Conservation (phyloP, 768 basidiomycete genomes). For the Xerocomellus intermedius region DNA sequence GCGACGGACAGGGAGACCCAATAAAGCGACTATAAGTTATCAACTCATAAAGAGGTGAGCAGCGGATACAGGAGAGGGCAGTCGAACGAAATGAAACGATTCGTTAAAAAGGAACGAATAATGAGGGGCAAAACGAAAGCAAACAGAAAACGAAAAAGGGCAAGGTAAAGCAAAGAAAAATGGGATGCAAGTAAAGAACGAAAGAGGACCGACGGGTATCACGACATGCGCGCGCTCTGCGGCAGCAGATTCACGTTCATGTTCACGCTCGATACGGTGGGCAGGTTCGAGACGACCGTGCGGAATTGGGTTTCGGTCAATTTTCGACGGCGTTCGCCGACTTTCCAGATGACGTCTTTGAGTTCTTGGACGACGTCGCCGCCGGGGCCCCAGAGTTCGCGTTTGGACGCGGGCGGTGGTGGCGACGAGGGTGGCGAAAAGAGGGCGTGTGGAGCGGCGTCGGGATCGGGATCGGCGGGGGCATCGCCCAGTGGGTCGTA, state of each 20-base stretch:
- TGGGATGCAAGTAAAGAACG: too few species aligned
- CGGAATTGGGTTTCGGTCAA: conserved; percentile 34
- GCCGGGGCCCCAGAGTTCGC: conserved; percentile 66
- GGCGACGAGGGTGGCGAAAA: neutral
- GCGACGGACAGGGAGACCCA: neutral
- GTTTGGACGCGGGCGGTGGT: conserved; percentile 8
- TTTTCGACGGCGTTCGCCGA: conserved; percentile 64
- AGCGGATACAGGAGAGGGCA: neutral
- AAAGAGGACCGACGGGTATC: neutral
- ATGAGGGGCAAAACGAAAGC: neutral
- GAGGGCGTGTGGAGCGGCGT: neutral
- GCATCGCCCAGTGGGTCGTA: conserved; percentile 6
- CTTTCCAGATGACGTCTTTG: conserved; percentile 86
- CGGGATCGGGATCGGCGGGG: conserved; percentile 17
- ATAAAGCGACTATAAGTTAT: conserved; percentile 11
- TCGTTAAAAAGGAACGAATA: neutral
- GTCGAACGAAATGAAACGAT: neutral
- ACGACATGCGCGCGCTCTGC: neutral
- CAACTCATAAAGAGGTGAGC: neutral
- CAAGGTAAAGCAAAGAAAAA: too few species aligned
- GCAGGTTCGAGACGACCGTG: neutral
- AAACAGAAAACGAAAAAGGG: neutral
- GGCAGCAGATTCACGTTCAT: neutral
- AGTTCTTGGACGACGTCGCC: conserved; percentile 82
- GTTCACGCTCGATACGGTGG: neutral